A percentile compares a stretch with the other conserved stretches of the same genome.
Conservation (phyloP, 805 yeast genomes). For the Teunomyces panamensis region DNA sequence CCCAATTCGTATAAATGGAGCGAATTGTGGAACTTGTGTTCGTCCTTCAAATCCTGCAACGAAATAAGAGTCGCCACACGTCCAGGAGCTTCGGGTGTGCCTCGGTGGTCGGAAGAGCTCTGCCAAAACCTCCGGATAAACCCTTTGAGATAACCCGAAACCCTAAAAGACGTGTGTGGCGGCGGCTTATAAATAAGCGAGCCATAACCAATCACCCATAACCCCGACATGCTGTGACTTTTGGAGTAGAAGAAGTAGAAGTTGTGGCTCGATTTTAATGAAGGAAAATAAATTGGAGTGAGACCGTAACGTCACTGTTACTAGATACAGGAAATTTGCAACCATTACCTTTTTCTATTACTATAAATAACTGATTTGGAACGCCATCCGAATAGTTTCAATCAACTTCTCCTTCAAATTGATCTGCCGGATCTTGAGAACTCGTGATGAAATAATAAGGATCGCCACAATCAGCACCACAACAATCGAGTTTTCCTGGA, state of each 20-base stretch:
- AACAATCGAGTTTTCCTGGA: conserved; percentile 28
- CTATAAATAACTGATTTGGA: conserved; percentile 39
- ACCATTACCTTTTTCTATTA: neutral
- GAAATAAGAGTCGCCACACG: conserved; percentile 82
- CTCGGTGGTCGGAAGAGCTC: conserved; percentile 84
- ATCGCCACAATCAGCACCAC: conserved; percentile 21
- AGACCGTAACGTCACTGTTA: no score
- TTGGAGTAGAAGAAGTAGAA: neutral
- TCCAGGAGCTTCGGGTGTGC: conserved; percentile 84
- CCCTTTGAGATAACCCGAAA: conserved; percentile 75
- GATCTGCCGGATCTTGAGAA: conserved; percentile 22
- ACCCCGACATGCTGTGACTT: conserved; percentile 22
- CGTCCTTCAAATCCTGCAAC: conserved; percentile 46
- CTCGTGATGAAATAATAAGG: conserved; percentile 17
- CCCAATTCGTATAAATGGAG: conserved; percentile 33
- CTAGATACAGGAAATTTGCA: neutral
- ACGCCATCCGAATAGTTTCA: conserved; percentile 44
- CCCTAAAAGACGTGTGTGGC: conserved; percentile 56
- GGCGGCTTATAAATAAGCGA: conserved; percentile 90
- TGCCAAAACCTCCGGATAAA: conserved; percentile 89
- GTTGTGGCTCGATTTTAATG: no score
- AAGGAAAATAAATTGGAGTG: no score
- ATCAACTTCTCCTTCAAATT: conserved; percentile 27
- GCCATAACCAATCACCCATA: conserved; percentile 91
- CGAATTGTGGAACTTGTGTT: conserved; percentile 42